These are phyloP conservation scores for Aspergillus persii DNA, from an alignment of 2,329 filamentous ascomycete genomes.

Conservation along the genomic window DNA sequence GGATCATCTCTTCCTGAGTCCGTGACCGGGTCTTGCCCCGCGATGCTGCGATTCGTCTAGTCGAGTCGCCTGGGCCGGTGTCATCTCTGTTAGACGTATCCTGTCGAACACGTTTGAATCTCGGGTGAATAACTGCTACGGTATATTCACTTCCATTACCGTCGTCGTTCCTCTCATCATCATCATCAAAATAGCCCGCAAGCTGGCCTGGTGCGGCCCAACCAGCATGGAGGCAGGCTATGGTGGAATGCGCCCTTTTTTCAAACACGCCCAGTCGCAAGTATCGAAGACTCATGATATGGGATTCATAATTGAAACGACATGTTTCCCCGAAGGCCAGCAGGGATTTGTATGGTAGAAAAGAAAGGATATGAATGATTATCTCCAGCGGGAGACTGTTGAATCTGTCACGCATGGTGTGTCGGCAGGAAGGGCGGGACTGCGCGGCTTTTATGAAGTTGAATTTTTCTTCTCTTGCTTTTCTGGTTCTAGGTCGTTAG, in stretches of 20 bases:
- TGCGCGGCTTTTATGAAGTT: neutral
- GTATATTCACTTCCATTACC: conserved; percentile 10
- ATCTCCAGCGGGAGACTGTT: conserved; percentile 31
- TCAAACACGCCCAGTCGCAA: conserved; percentile 35
- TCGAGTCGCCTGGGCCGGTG: neutral
- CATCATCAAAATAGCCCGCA: neutral
- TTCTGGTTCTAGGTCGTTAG: neutral
- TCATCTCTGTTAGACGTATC: neutral
- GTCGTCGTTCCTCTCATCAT: neutral
- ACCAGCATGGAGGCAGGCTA: conserved; percentile 30
- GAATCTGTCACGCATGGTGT: conserved; percentile 18
- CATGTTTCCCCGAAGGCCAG: conserved; percentile 34
- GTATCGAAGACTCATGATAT: conserved; percentile 27
- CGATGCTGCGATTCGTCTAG: neutral
- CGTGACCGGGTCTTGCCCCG: neutral
- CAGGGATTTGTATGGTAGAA: conserved; percentile 28
- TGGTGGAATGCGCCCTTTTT: conserved; percentile 30
- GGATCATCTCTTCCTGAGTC: conserved; percentile 20
- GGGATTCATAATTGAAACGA: conserved; percentile 25
- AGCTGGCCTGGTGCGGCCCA: conserved; percentile 23
- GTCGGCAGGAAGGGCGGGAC: neutral
- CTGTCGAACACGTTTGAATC: neutral
- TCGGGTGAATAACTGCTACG: conserved; percentile 17
- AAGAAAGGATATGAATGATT: conserved; percentile 29
- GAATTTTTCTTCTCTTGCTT: neutral